These are phyloP conservation scores for Cytospora mali DNA, from an alignment of 2,329 filamentous ascomycete species.

Conservation along the genomic window DNA sequence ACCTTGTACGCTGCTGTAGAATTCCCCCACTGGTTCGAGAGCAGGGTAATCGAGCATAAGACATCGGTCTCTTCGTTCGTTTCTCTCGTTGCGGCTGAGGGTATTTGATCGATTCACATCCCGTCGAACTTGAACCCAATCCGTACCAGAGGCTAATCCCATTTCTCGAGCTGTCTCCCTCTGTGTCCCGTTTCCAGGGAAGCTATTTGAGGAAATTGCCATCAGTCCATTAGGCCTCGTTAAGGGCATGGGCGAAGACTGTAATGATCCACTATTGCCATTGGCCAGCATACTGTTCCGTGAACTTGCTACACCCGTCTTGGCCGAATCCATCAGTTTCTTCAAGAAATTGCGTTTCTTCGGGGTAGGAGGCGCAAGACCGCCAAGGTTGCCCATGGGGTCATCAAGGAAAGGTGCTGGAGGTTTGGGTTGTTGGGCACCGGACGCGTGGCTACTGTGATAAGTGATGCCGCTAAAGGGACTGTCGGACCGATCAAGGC, in stretches of 20 bases:
- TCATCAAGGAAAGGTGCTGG: constrained; percentile 69
- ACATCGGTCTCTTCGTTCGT: constrained; percentile 84
- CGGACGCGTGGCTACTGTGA: constrained; percentile 81
- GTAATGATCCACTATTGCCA: constrained; percentile 47
- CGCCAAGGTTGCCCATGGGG: constrained; percentile 71
- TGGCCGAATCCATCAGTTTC: constrained; percentile 91
- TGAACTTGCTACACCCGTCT: constrained; percentile 88
- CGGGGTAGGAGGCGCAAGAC: constrained; percentile 71
- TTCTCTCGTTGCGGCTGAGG: constrained; percentile 82
- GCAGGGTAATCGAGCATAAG: constrained; percentile 93
- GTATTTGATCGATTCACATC: constrained; percentile 97
- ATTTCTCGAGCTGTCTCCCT: constrained; percentile 67
- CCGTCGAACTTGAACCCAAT: constrained; percentile 97
- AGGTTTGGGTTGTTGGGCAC: constrained; percentile 60
- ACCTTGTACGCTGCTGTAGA: constrained; percentile 82
- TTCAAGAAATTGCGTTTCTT: constrained; percentile 92
- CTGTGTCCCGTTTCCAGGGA: constrained; percentile 37
- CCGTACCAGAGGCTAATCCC: constrained; percentile 66
- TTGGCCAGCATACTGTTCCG: constrained; percentile 84
- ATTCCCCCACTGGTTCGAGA: constrained; percentile 84
- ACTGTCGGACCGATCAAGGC: constrained; percentile 59
- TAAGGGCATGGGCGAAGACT: constrained; percentile 47
- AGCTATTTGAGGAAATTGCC: constrained; percentile 33
- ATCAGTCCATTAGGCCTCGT: constrained; percentile 42
- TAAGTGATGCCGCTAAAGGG: constrained; percentile 82